Conservation (phyloP, 805 yeast species). For the Pichia heedii region DNA sequence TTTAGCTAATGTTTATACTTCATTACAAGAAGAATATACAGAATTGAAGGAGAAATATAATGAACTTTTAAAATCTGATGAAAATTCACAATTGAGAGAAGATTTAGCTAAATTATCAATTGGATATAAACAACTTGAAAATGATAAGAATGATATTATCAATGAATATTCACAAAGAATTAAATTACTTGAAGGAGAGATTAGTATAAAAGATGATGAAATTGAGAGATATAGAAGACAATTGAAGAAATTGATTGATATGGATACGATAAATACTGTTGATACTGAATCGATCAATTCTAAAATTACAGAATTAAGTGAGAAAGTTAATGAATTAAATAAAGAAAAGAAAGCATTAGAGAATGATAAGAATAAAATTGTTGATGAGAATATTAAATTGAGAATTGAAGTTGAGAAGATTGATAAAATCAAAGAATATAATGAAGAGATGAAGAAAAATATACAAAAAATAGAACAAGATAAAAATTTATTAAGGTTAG, state of each 20-base stretch:
- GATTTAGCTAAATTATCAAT: slow-evolving; percentile 32
- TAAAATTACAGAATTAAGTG: slow-evolving; percentile 1
- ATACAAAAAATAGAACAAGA: slow-evolving; percentile 3
- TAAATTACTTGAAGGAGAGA: slow-evolving; percentile 11
- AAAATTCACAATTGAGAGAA: slow-evolving; percentile 25
- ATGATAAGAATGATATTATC: slow-evolving; percentile 19
- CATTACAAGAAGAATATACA: slow-evolving; percentile 19
- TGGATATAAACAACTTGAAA: slow-evolving; percentile 24
- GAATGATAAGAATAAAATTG: background rate
- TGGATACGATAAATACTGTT: background rate
- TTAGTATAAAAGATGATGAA: slow-evolving; percentile 10
- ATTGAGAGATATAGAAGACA: background rate
- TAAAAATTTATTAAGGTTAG: background rate
- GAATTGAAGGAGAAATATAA: slow-evolving; percentile 7
- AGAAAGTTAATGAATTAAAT: slow-evolving; percentile 2
- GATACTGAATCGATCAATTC: background rate
- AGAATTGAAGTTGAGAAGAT: background rate
- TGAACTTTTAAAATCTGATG: slow-evolving; percentile 7
- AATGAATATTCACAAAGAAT: slow-evolving; percentile 6
- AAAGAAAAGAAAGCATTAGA: background rate
- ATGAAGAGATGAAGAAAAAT: slow-evolving; percentile 14
- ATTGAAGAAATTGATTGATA: background rate
- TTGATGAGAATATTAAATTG: slow-evolving; percentile 2
- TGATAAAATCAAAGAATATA: background rate
- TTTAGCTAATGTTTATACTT: slow-evolving; percentile 30